These are phyloP conservation scores for Cercospora nicotianae DNA, from an alignment of 2,329 filamentous ascomycete genomes.

Conservation along the genomic window DNA sequence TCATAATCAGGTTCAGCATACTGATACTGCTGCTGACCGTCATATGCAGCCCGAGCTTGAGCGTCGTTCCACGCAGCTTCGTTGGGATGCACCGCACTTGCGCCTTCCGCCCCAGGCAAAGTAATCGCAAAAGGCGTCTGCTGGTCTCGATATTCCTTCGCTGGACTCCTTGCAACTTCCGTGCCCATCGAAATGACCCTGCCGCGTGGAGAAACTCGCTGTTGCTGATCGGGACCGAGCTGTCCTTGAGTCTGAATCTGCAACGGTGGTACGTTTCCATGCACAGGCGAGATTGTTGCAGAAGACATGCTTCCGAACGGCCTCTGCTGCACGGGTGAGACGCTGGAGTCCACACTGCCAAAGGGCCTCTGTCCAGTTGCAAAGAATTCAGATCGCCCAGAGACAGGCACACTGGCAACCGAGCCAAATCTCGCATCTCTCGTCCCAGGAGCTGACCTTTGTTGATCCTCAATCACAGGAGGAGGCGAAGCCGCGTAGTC, in stretches of 20 bases:
- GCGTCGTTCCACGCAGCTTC: neutral
- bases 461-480: neutral
- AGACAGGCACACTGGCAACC: conserved; percentile 10
- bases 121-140: conserved; percentile 34
- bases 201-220: neutral
- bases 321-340: conserved; percentile 24
- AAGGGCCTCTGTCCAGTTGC: conserved; percentile 16
- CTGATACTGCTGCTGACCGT: conserved; percentile 14
- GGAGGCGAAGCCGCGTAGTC: conserved; percentile 3
- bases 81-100: neutral
- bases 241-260: conserved; percentile 7
- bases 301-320: conserved; percentile 17
- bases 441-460: neutral
- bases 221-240: neutral
- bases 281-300: conserved; percentile 21
- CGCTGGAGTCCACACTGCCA: conserved; percentile 8
- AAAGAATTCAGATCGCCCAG: conserved; percentile 18
- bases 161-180: conserved; percentile 30
- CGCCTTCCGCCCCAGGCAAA: conserved; percentile 19
- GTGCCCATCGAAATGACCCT: conserved; percentile 26
- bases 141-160: conserved; percentile 32
- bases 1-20: conserved; percentile 13
- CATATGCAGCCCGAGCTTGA: neutral
- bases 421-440: conserved; percentile 9
- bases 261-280: neutral